Conservation (phyloP, 169 alveolate species). For the Plasmodium billcollinsi region DNA sequence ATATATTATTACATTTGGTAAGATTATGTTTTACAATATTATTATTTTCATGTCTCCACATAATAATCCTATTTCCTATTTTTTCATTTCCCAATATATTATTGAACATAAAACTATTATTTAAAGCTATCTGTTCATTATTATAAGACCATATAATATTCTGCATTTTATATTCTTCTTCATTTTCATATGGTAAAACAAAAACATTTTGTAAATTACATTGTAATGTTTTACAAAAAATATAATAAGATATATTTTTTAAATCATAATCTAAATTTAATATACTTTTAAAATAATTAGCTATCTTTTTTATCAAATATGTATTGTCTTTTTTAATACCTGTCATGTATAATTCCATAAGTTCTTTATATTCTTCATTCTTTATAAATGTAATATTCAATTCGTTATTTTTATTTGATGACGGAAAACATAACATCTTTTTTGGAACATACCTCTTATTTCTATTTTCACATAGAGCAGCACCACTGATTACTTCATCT, state of each 20-base stretch:
- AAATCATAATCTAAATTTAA: slow-evolving; percentile 11
- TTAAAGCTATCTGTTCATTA: slow-evolving; percentile 2
- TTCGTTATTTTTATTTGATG: slow-evolving; percentile 6
- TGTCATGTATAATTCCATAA: background rate
- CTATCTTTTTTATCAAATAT: background rate
- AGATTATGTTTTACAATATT: background rate
- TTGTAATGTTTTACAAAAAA: slow-evolving; percentile 19
- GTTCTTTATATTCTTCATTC: slow-evolving; percentile 23
- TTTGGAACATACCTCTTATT: slow-evolving; percentile 2
- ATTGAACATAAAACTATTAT: slow-evolving; percentile 13
- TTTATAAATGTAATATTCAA: slow-evolving; percentile 26
- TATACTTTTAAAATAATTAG: slow-evolving; percentile 18
- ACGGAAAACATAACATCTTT: slow-evolving; percentile 42
- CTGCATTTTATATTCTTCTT: slow-evolving; percentile 17
- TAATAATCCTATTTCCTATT: slow-evolving; percentile 3
- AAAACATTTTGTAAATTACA: slow-evolving; percentile 23
- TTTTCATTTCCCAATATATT: background rate
- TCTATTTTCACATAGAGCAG: slow-evolving; percentile 14
- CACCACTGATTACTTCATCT: background rate
- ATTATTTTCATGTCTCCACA: slow-evolving; percentile 54
- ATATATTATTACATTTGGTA: slow-evolving; percentile 15
- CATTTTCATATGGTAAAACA: background rate
- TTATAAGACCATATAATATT: background rate
- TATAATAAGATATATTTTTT: slow-evolving; percentile 30
- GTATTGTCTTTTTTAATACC: slow-evolving; percentile 4